Conservation (phyloP, 2,329 filamentous ascomycete species). For the Passalora sequoiae region DNA sequence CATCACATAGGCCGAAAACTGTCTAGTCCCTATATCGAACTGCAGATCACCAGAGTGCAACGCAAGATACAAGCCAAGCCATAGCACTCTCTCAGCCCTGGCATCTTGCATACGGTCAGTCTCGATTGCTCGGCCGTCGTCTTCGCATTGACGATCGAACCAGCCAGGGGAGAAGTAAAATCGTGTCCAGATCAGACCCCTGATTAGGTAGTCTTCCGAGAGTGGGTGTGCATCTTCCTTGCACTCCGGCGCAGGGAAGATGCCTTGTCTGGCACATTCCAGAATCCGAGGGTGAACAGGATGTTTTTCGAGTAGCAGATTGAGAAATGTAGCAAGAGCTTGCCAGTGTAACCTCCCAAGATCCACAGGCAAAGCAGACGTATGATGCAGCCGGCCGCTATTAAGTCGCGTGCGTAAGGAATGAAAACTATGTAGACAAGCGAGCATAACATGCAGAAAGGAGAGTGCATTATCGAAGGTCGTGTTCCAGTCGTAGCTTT, state of each 20-base stretch:
- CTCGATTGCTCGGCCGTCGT: constrained; percentile 48
- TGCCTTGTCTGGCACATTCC: constrained; percentile 31
- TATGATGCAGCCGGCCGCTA: constrained; percentile 25
- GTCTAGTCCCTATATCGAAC: constrained; percentile 17
- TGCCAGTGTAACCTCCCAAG: constrained; percentile 50
- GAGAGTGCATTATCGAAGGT: constrained; percentile 50
- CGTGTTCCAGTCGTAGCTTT: constrained; percentile 43
- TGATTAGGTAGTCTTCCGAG: constrained; percentile 64
- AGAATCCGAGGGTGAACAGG: constrained; percentile 34
- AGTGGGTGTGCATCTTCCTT: constrained; percentile 49
- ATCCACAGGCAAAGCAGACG: constrained; percentile 26
- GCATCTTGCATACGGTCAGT: constrained; percentile 12
- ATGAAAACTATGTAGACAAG: constrained; percentile 48
- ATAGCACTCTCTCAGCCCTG: constrained; percentile 23
- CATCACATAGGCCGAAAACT: constrained; percentile 15
- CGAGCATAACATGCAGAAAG: constrained; percentile 58
- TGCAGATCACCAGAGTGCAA: constrained; percentile 22
- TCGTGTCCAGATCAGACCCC: constrained; percentile 58
- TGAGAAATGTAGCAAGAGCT: constrained; percentile 48
- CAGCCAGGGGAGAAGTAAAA: constrained; percentile 55
- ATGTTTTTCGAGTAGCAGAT: constrained; percentile 43
- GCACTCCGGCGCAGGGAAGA: constrained; percentile 41
- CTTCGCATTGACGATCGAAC: constrained; percentile 59
- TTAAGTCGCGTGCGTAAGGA: constrained; percentile 14
- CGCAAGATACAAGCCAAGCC: constrained; percentile 26